Base-by-base conservation (phyloP, 495 filamentous ascomycete species). In the Tetracladium setigerum region DNA sequence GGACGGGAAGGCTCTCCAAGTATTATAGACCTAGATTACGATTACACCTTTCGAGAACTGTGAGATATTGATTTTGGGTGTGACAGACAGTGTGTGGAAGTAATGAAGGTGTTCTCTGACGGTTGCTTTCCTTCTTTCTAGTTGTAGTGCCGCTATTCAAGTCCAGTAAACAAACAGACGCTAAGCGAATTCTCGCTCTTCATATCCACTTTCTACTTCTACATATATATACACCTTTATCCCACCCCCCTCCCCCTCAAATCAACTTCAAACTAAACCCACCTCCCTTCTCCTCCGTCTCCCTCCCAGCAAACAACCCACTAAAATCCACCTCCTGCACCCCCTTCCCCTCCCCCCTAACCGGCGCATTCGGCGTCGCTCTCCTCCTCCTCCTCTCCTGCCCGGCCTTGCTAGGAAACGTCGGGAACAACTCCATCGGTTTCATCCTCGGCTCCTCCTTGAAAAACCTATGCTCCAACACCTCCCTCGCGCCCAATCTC, bases 351-450 rank as follows among this genome's bases (percentile, higher is more conserved):
- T 84, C 79, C 0, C 90, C 91, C 6, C 89, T 67, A 30, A 76
- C 82, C 2, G 92, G 92, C n/a, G 92, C 92, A 57, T 87, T 84
- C 2, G 92, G 92, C 35, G 83, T 95, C 47, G 76, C 81, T 22
- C 79, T 63, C 27, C 77, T 68, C 49, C 87, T 70, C 56, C 89
- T 64, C 60, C 82, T 86, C 74, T 98, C 92, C 74, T 91, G 85
- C 1, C 89, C 88, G 0, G 91, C 92, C 66, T 95, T 96, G 41
- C 83, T 89, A 1, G 92, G 92, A 60, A 95, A 98, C 0, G 87
- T 90, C 13, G 87, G 87, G 54, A 94, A 90, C 83, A 94, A 86
- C 54, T 81, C 84, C 61, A 82, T 82, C 17, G 79, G 79, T 65
- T 95, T 95, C 1, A 88, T 86, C 30, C 82, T 83, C 1, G 92